Conservation (phyloP, 2,329 filamentous ascomycete species). For the Onygenales sp. region DNA sequence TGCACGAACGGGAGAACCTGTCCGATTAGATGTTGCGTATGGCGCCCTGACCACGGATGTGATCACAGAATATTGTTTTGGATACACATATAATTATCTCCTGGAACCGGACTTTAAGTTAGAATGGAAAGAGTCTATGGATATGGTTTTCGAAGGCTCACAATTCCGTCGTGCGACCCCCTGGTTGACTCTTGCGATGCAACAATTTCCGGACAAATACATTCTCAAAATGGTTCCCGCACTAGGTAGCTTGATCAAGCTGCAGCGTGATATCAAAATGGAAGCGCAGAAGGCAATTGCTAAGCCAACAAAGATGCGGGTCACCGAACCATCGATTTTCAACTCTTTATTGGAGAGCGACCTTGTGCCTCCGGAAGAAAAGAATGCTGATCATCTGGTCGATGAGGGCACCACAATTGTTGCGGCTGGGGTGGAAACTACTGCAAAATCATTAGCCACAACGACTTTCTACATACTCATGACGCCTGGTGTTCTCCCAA, state of each 20-base stretch:
- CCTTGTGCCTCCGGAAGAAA: slow-evolving; percentile 13
- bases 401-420: slow-evolving; percentile 32
- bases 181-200: not conserved
- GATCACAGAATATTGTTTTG: slow-evolving; percentile 28
- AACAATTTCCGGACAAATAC: not conserved
- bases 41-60: slow-evolving; percentile 29
- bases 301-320: not conserved
- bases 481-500: slow-evolving; percentile 12
- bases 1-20: not conserved
- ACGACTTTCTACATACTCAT: slow-evolving; percentile 19
- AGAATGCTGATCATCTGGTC: slow-evolving; percentile 19
- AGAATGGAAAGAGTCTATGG: not conserved
- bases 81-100: not conserved
- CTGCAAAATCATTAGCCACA: slow-evolving; percentile 19
- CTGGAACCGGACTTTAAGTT: not conserved
- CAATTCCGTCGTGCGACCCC: not conserved
- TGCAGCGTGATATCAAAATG: not conserved
- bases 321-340: not conserved
- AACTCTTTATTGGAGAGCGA: not conserved
- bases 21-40: slow-evolving; percentile 17
- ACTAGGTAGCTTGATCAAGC: not conserved
- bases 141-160: not conserved
- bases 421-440: slow-evolving; percentile 33
- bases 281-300: not conserved
- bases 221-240: not conserved